Evolutionary conservation across 2,329 filamentous ascomycete species (phyloP), one percentile per base, ranked within the genome.

Genomic region (Microcyclospora pomicola): DNA sequence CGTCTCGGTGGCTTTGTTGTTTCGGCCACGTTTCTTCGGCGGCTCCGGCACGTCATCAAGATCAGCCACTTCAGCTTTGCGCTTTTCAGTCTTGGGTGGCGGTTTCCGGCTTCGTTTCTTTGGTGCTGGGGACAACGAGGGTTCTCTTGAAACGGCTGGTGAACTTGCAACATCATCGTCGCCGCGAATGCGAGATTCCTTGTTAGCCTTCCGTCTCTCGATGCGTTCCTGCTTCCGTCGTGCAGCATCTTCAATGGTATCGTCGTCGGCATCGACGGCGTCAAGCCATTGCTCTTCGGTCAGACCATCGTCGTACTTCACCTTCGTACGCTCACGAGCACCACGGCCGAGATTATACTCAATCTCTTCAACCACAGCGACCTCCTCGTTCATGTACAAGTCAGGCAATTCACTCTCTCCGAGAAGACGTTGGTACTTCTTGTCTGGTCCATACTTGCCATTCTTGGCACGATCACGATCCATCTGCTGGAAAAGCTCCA

Each of bases 221-320:
- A 86, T 84, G 37, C 82, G 77, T 4, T 84, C 84, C 56, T 86
- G 78, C 54, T 95, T 96, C 31, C 91, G 78, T 28, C 83, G 82
- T 29, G 92, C 87, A 2, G 91, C 91, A 38, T 85, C 87, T 57
- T 96, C 91, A 24, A 94, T 86, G 0, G 77, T 80, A 56, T 98
- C 91, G 1, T 98, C 91, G 36, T 95, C 87, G 43, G 93, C 88
- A 57, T 98, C 91, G 27, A 98, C 88, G 38, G 91, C 91, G 68
- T 94, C 88, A 36, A 96, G 73, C 91, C 91, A 98, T 61, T 98
- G 92, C 65, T 98, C 91, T 64, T 98, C 92, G 0, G 91, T 96
- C 24, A 98, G 75, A 37, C 92, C 91, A 54, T 98, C 91, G 53
- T 98, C 91, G 51, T 98, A 98, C 60, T 82, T 82, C 53, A 95